Evolutionary conservation across 192 early-diverging fungal species (phyloP), one percentile per base, ranked within the genome.

Genomic region (Geranomyces michiganensis): DNA sequence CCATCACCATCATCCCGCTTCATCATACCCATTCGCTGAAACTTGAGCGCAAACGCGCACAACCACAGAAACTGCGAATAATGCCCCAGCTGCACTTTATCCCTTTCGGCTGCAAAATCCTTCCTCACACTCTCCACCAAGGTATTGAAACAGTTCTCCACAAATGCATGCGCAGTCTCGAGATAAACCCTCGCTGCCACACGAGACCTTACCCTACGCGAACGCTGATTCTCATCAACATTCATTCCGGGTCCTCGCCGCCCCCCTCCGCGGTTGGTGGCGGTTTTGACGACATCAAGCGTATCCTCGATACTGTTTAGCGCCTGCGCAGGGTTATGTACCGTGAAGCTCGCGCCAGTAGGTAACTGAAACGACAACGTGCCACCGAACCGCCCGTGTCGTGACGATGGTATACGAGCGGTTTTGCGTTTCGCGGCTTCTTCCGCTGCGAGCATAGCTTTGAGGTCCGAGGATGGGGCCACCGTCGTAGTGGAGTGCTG

Each of bases 331-430:
- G 47, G 56, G 45, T 78, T 65, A 41, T 75, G 60, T 1, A 71
- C 55, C 9, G 67, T 74, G 48, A 78, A 65, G 14, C n/a, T 64
- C 36, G 76, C 44, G 5, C 77, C 77, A 36, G 71, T 59, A 59
- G 47, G 49, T 17, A 82, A 26, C 44, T 79, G 69, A n/a, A 84
- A 53, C 9, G 76, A 55, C 30, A 79, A 33, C 4, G 82, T 78
- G 53, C 82, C 82, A 9, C 79, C 82, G 60, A 84, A 84, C 24
- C 79, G 67, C 21, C 79, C 69, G 72, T 82, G 82, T 22, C 82
- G 32, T n/a, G 77, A 71, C 15, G 51, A 8, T 33, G 70, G 49
- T 9, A 61, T 46, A n/a, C 66, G 62, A 30, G 67, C 43, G 13
- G 49, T 29, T 55, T 67, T 67, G 15, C 46, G n/a, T 43, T 59